These are phyloP conservation scores for Cryptosporidium ubiquitum DNA, from an alignment of 169 alveolate genomes.

Conservation along the genomic window DNA sequence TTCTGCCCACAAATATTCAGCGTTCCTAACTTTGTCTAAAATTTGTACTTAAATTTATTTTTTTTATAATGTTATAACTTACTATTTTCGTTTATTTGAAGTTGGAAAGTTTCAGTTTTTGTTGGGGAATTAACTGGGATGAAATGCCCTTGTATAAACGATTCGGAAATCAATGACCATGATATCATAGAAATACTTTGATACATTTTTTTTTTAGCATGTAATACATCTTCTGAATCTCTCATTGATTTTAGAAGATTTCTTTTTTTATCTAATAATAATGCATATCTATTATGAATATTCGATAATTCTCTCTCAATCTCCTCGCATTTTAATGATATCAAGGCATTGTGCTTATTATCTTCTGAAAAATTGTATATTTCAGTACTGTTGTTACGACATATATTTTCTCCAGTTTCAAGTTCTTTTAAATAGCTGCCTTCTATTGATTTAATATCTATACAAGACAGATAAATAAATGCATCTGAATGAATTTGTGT, in stretches of 20 bases:
- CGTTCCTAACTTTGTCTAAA: constrained; percentile 46
- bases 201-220: constrained; percentile 62
- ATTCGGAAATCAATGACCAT: constrained; percentile 66
- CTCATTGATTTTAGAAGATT: constrained; percentile 58
- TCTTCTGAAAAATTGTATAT: neutral
- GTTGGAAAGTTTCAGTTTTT: constrained; percentile 54
- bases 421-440: constrained; percentile 22
- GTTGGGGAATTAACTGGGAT: constrained; percentile 54
- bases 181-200: constrained; percentile 61
- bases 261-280: constrained; percentile 53
- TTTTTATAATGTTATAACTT: neutral
- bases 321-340: constrained; percentile 54
- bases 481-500: neutral
- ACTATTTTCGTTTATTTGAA: constrained; percentile 48
- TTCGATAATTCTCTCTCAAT: constrained; percentile 48
- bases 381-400: neutral
- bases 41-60: neutral
- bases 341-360: neutral
- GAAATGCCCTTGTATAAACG: constrained; percentile 63
- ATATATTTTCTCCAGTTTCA: constrained; percentile 11
- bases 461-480: neutral
- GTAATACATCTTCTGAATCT: constrained; percentile 53
- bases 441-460: constrained; percentile 38
- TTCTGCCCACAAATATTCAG: constrained; percentile 66
- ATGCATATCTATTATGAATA: constrained; percentile 42